Base-by-base conservation (phyloP, 768 basidiomycete genomes). In the Termitomyces sp. region DNA sequence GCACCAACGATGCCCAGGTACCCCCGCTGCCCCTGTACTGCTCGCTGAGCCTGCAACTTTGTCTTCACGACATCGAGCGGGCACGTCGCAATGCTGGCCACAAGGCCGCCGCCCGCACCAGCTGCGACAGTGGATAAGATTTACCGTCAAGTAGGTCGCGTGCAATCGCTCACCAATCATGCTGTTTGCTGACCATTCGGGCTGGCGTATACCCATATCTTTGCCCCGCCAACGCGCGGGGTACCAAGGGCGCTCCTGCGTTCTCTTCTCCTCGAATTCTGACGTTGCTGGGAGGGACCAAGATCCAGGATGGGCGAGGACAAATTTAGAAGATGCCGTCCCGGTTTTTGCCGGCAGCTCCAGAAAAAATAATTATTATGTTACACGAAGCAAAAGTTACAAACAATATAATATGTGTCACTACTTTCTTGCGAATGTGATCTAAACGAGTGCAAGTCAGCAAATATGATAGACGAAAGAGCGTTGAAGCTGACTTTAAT, bases 21-120 rank as follows among this genome's bases (percentile, higher is more conserved):
- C 18, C 83, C 86, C 60, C 77, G 74, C 62, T 90, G 83, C 27
- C 90, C 89, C 36, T 78, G 80, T 27, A 87, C 73, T 18, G 81
- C 79, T 50, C 86, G 82, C 72, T 97, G 95, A n/a, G 97, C 97
- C 75, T 99, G 97, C 52, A 99, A 74, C 65, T 93, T 92, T 4
- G 97, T 99, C 80, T 98, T 99, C 74, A 99, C 81, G 57, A 99
- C 96, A 73, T 99, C 97, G 51, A 99, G 81, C 12, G 97, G 97
- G 73, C 97, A 99, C 7, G 96, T 98, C 58, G 93, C 91, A 61
- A 98, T 79, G 73, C 89, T 91, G 53, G 93, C 90, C 64, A 94
- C 88, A 61, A 99, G 79, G 59, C 97, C 97, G 55, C 96, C 94
- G 33, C 94, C 94, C 39, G 96, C 96, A 57, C 97, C 97, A 69